phyloP scores from a whole-genome alignment of 345 rosid species.

The Chamaenerion angustifolium region DNA sequence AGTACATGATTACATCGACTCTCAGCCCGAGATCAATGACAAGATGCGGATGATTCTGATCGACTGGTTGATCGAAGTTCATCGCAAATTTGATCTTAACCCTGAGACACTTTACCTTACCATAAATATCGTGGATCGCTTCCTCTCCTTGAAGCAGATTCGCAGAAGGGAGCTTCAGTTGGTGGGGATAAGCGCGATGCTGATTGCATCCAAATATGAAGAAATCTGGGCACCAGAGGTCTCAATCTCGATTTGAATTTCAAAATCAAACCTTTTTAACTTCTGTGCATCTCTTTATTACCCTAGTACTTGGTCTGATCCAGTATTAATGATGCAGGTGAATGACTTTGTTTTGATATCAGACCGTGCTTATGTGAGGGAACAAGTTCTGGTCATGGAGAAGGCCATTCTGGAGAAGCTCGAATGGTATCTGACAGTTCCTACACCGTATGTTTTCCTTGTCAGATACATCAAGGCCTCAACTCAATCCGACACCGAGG shows the following conservation, averaged over 20 bases:
- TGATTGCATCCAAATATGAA: slow-evolving; percentile 91
- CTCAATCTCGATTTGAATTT: slow-evolving; percentile 3
- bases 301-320: no score
- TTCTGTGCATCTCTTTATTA: no score
- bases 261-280: not conserved
- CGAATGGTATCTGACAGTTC: slow-evolving; percentile 75
- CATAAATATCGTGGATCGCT: slow-evolving; percentile 64
- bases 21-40: slow-evolving; percentile 57
- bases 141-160: slow-evolving; percentile 46
- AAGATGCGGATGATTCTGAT: slow-evolving; percentile 80
- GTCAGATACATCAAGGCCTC: slow-evolving; percentile 74
- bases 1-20: slow-evolving; percentile 50
- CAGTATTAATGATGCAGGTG: no score
- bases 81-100: slow-evolving; percentile 65
- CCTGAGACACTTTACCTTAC: slow-evolving; percentile 82
- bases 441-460: slow-evolving; percentile 81
- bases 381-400: slow-evolving; percentile 71
- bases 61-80: slow-evolving; percentile 87
- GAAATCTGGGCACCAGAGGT: slow-evolving; percentile 97
- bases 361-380: slow-evolving; percentile 62
- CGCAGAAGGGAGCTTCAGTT: slow-evolving; percentile 66
- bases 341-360: slow-evolving; percentile 78
- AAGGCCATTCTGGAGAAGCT: slow-evolving; percentile 56
- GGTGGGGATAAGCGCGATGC: slow-evolving; percentile 72
- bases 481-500: slow-evolving; percentile 37